Base-by-base conservation (phyloP, 106 monocot species). In the Chionographis japonica region DNA sequence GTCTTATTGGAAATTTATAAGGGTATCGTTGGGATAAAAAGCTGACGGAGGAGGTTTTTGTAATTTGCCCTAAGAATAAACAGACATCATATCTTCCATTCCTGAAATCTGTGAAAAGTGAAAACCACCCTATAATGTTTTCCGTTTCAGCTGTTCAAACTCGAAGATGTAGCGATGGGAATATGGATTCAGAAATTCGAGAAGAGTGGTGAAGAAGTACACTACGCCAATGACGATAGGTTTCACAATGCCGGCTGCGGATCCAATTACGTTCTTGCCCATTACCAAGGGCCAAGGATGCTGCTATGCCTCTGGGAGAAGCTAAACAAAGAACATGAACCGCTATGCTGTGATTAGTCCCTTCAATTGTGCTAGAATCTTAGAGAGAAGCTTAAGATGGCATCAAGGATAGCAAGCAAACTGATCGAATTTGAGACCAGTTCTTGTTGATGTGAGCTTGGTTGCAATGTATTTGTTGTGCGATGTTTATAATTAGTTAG, bases 151-250 rank as follows among this genome's bases (percentile, higher is more conserved):
- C 58, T 94, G 64, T 94, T 94, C 83, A 94, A 94, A 71, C 81
- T 94, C 8, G 94, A 94, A 81, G 94, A 94, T 58, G 94, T 94
- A 20, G 94, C 94, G 14, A 88, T 88, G 90, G 94, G 90, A 11
- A 94, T 94, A 55, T 94, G 94, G 90, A 81, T 94, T 52, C 74
- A 90, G 67, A 72, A 90, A 58, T 90, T 79, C 66, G 83, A 83
- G 63, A 77, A 76, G 15, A 76, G 71, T 8, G 94, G 90, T 6
- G 61, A 72, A 55, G 65, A 84, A 57, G 77, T 94, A n/a, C 76
- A 78, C 41, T 90, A 81, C 46, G 68, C 74, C 3, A 85, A 72
- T 52, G 94, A 94, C 65, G 90, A 81, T 4, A 71, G 83, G 9
- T 85, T 88, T 60, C 73, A 88, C 41, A 90, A 71, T 58, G 73